Evolutionary conservation across 495 filamentous ascomycete species (phyloP), one percentile per base, ranked within the genome.

Genomic region (Parachaetomium inaequale): DNA sequence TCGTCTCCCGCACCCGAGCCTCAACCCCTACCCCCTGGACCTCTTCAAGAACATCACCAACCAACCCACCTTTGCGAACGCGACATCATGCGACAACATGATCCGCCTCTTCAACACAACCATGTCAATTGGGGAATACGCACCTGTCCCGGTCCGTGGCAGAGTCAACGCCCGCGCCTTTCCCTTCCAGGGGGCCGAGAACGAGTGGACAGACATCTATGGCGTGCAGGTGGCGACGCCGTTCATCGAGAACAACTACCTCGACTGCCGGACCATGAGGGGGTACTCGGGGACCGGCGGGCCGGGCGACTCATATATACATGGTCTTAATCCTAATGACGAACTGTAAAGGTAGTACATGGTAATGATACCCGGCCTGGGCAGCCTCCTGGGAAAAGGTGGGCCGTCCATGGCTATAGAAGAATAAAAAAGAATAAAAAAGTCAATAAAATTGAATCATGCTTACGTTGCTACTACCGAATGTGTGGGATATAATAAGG

Each of bases 181-280:
- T 15, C 73, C 75, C 12, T 73, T 77, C 25, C 5, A 38, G 11
- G 59, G 47, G 6, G 55, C 25, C 6, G 54, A 63, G 42, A 63
- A 17, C 25, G 66, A 67, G 67, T 72, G 67, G 63, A 50, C 55
- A 0, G 69, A 62, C 4, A 71, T 78, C 7, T 75, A 70, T 31
- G 76, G 74, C 5, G 68, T 77, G 59, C 70, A 75, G 40, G 53
- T 79, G 25, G 70, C 76, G 1, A 79, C 76, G 31, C 67, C 75
- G 26, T 79, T 79, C 40, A 65, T 76, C 53, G 76, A 79, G 66
- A 74, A 75, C 26, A 75, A 75, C 45, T 75, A 74, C 55, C 68
- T 74, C 49, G 67, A 71, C 31, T 75, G 73, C 63, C 47, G 40
- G 59, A 55, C 42, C n/a, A 68, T 75, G 72, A 49, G 61, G 46